These are phyloP conservation scores for Agaricus sinodeliciosus DNA, from an alignment of 768 basidiomycete genomes.

Conservation along the genomic window DNA sequence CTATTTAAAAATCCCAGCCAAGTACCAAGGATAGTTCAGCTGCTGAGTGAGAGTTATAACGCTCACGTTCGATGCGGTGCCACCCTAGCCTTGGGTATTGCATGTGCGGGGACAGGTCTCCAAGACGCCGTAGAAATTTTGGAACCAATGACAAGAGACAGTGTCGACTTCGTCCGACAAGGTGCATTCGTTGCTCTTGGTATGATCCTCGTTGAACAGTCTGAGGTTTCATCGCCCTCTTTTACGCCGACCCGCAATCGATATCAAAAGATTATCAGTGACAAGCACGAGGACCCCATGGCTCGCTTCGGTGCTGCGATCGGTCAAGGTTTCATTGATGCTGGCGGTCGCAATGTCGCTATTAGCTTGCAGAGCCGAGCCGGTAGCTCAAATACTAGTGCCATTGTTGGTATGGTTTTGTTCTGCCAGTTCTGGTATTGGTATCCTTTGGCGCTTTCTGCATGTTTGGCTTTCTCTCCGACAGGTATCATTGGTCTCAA, in stretches of 20 bases:
- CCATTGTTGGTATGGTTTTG: conserved; percentile 95
- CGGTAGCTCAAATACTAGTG: conserved; percentile 87
- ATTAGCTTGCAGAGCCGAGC: conserved; percentile 91
- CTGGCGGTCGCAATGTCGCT: conserved; percentile 93
- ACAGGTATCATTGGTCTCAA: conserved; percentile 93
- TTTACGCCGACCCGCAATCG: conserved; percentile 74
- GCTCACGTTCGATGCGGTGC: conserved; percentile 98
- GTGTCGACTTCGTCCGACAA: conserved; percentile 97
- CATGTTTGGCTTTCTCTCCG: conserved; percentile 88
- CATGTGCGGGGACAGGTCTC: conserved; percentile 94
- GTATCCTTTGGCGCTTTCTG: conserved; percentile 95
- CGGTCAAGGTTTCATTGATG: conserved; percentile 96
- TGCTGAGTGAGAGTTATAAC: conserved; percentile 97
- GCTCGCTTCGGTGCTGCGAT: conserved; percentile 95
- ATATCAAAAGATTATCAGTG: conserved; percentile 83
- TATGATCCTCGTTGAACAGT: conserved; percentile 96
- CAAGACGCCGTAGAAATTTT: conserved; percentile 95
- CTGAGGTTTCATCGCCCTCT: conserved; percentile 83
- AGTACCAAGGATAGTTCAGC: conserved; percentile 94
- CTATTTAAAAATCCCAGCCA: conserved; percentile 96
- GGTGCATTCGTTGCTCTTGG: conserved; percentile 94
- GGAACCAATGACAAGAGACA: conserved; percentile 97
- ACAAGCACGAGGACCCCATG: conserved; percentile 99
- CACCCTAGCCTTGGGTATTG: conserved; percentile 92
- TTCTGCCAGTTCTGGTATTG: conserved; percentile 99